A percentile compares a stretch with the other conserved stretches of the same genome.
These are phyloP conservation scores for Neophaeococcomyces aloes DNA, from an alignment of 2,329 filamentous ascomycete genomes.

Conservation along the genomic window DNA sequence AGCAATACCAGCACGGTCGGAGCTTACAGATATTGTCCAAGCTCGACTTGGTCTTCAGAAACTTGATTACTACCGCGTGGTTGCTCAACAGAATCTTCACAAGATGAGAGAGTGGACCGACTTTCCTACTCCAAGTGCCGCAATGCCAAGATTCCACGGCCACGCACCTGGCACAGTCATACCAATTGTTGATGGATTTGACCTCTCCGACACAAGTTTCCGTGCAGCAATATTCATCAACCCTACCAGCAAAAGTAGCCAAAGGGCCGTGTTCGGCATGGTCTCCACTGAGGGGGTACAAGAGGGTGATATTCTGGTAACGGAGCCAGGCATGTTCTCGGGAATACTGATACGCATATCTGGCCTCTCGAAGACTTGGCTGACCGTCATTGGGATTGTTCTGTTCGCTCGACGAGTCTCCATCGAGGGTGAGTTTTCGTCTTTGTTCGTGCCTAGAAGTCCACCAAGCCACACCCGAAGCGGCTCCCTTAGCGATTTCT, in stretches of 20 bases:
- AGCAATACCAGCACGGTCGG: slow-evolving; percentile 1
- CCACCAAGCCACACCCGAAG: background rate
- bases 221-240: slow-evolving; percentile 5
- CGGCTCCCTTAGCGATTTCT: slow-evolving; percentile 3
- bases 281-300: background rate
- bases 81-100: slow-evolving; percentile 1
- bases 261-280: slow-evolving; percentile 3
- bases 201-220: slow-evolving; percentile 6
- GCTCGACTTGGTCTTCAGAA: slow-evolving; percentile 3
- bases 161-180: slow-evolving; percentile 3
- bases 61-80: slow-evolving; percentile 1
- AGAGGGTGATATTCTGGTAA: slow-evolving; percentile 1
- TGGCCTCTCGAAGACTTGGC: slow-evolving; percentile 2
- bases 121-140: background rate
- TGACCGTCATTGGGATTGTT: slow-evolving; percentile 6
- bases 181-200: slow-evolving; percentile 7
- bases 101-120: slow-evolving; percentile 4
- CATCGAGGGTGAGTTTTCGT: background rate
- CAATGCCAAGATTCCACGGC: background rate
- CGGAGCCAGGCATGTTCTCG: background rate
- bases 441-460: background rate
- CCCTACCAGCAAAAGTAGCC: background rate
- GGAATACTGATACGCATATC: slow-evolving; percentile 4
- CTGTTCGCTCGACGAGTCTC: slow-evolving; percentile 5
- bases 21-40: slow-evolving; percentile 7